Conservation (phyloP, 2,329 filamentous ascomycete species). For the Fusarium musae region DNA sequence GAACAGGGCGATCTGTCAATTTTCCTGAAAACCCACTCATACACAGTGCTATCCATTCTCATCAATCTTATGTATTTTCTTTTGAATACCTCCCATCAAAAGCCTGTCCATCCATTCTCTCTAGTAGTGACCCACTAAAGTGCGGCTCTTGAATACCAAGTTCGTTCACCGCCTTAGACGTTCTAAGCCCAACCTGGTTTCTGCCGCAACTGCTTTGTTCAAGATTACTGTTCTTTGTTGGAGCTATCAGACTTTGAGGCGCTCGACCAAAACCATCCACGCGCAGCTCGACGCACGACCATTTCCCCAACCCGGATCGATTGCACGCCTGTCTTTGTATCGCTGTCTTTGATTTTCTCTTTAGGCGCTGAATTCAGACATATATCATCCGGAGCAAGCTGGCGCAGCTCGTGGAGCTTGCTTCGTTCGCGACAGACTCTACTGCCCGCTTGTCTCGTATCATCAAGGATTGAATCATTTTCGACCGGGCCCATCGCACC, state of each 20-base stretch:
- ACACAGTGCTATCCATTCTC: neutral
- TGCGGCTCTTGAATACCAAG: constrained; percentile 14
- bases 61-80: neutral
- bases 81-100: neutral
- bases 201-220: constrained; percentile 30
- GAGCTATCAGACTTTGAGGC: constrained; percentile 38
- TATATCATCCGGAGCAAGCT: constrained; percentile 16
- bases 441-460: constrained; percentile 15
- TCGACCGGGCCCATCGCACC: constrained; percentile 1
- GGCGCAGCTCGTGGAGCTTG: constrained; percentile 33
- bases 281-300: constrained; percentile 26
- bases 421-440: constrained; percentile 33
- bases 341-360: neutral
- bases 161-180: constrained; percentile 15
- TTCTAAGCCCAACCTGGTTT: constrained; percentile 26
- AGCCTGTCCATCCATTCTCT: neutral
- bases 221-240: constrained; percentile 36
- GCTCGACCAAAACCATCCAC: constrained; percentile 29
- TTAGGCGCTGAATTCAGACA: constrained; percentile 5
- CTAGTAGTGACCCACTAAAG: constrained; percentile 5
- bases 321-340: neutral
- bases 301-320: neutral
- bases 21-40: neutral
- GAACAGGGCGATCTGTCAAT: neutral
- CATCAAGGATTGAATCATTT: constrained; percentile 13